Conservation (phyloP, 768 basidiomycete species). For the Boletus patriciae region DNA sequence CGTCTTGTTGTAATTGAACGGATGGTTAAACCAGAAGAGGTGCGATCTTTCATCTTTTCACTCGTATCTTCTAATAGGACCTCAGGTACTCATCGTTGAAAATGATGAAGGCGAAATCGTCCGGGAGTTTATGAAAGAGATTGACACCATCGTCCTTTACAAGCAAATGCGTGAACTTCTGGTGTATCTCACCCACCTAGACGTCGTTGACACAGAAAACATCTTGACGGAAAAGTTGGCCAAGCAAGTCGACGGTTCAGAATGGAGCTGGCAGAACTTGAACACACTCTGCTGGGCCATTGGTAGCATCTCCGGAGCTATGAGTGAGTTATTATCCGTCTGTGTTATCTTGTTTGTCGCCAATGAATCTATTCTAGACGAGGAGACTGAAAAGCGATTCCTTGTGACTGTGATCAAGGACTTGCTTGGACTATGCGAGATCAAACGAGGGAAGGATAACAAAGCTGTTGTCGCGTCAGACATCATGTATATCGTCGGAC, state of each 20-base stretch:
- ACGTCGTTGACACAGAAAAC: slow-evolving; percentile 93
- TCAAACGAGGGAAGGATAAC: slow-evolving; percentile 99
- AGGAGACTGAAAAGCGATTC: slow-evolving; percentile 99
- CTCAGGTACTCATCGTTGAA: slow-evolving; percentile 93
- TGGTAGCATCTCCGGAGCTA: slow-evolving; percentile 97
- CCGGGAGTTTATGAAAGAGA: slow-evolving; percentile 98
- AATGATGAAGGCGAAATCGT: slow-evolving; percentile 99
- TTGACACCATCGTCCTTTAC: slow-evolving; percentile 96
- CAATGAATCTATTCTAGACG: slow-evolving; percentile 53
- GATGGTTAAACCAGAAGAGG: slow-evolving; percentile 99
- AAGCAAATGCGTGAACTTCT: slow-evolving; percentile 98
- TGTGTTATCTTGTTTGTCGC: not conserved
- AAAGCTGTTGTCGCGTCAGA: slow-evolving; percentile 97
- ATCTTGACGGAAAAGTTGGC: slow-evolving; percentile 97
- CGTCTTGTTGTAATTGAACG: slow-evolving; percentile 95
- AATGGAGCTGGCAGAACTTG: slow-evolving; percentile 99
- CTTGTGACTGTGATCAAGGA: slow-evolving; percentile 99
- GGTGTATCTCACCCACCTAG: slow-evolving; percentile 96
- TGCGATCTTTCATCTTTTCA: slow-evolving; percentile 34
- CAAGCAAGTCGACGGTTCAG: slow-evolving; percentile 95
- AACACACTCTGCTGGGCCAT: slow-evolving; percentile 99
- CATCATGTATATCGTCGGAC: slow-evolving; percentile 99
- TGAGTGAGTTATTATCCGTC: slow-evolving; percentile 66
- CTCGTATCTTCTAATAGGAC: slow-evolving; percentile 8
- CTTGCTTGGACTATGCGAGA: slow-evolving; percentile 93